phyloP scores from a whole-genome alignment of 2,329 filamentous ascomycete genomes.

The Neopestalotiopsis clavispora region DNA sequence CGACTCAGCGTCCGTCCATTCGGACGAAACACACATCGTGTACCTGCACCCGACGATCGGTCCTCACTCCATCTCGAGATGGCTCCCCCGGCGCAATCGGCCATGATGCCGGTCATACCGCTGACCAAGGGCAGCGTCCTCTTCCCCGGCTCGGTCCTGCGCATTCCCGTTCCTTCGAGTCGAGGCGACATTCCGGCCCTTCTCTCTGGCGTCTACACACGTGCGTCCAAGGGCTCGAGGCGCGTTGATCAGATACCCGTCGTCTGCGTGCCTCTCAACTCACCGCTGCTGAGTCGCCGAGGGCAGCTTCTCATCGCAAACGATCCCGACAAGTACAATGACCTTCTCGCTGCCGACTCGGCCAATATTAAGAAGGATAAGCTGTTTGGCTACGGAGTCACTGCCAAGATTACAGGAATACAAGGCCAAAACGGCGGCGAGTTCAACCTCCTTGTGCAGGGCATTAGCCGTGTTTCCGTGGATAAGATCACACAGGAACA shows the following conservation, averaged over 20 bases:
- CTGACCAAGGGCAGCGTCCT: conserved; percentile 82
- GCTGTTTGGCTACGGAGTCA: conserved; percentile 81
- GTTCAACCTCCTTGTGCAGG: conserved; percentile 85
- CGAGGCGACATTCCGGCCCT: conserved; percentile 89
- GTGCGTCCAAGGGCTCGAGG: conserved; percentile 70
- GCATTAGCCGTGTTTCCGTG: conserved; percentile 76
- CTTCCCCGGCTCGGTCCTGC: conserved; percentile 82
- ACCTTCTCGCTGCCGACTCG: conserved; percentile 57
- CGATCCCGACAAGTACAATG: conserved; percentile 56
- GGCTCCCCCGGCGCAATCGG: conserved; percentile 40
- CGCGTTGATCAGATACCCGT: conserved; percentile 74
- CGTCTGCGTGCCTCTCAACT: conserved; percentile 85
- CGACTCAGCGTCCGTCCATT: not conserved
- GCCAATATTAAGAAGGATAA: conserved; percentile 70
- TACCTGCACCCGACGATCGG: not conserved
- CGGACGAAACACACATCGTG: not conserved
- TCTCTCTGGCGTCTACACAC: conserved; percentile 83
- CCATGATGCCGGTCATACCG: conserved; percentile 76
- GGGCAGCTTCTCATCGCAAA: conserved; percentile 78
- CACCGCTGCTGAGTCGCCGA: conserved; percentile 73
- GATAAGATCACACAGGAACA: conserved; percentile 77
- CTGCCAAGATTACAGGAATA: conserved; percentile 78
- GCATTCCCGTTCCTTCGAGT: conserved; percentile 78
- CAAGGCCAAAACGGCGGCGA: conserved; percentile 78
- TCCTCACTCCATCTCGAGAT: conserved; percentile 26